Base-by-base conservation (phyloP, 1,284 basidiomycete genomes). In the Ceratobasidium sp. region DNA sequence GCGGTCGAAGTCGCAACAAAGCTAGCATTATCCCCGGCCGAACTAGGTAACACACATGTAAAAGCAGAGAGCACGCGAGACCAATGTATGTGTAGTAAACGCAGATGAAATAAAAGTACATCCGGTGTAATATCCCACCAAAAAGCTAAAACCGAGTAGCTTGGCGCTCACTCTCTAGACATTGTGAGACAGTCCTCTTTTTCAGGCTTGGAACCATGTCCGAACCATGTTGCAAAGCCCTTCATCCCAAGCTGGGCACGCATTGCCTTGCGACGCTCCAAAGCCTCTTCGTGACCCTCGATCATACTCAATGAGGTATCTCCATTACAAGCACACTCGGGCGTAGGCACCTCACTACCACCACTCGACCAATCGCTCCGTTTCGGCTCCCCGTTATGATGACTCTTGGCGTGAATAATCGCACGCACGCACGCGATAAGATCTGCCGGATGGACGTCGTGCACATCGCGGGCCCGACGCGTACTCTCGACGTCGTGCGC, bases 401-500 rank as follows among this genome's bases (percentile, higher is more conserved):
- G 59, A 32, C 15, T 15, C 19, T 74, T 59, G 34, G 71, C 71
- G 25, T 74, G 49, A 3, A 74, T 7, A 19, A 74, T 74, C 19
- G 71, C 71, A 32, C 71, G 57, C 19, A 74, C 71, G 43, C 71
- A 59, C 8, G 71, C 71, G 34, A 74, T 59, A 15, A 74, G 71
- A n/a, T 74, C 71, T 19, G 71, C 71, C n/a, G 61, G 61, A 15
- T 65, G 71, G 6, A 64, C 32, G 7, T 74, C 71, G 37, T 59
- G 43, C 9, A 74, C 59, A 44, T 77, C 77, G 19, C 74, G 74
- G 6, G 77, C 77, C 8, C 61, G 61, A 19, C 77, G 56, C 13
- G 77, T 76, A 54, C 66, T 69, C 56, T 77, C 77, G 17, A 76
- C 54, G 17, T 77, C 77, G 46, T 69, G 73, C 4, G 77, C 73